Conservation (phyloP, 176 grass and related monocot genomes). For the Luzula sylvatica region DNA sequence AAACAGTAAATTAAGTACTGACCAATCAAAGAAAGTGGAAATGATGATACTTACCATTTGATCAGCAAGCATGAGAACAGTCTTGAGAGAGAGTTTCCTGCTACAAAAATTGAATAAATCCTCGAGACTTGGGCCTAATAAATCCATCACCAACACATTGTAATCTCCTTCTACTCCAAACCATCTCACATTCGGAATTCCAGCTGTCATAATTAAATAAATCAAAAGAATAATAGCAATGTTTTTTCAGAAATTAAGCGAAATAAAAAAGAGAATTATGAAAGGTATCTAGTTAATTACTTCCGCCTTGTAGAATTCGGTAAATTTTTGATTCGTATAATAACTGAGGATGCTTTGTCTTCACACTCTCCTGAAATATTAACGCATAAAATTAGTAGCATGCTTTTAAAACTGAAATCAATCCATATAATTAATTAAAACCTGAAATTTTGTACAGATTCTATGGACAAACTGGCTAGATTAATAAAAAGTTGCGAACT, state of each 20-base stretch:
- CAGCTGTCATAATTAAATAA: slow-evolving; percentile 50
- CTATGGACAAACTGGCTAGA: too few relatives aligned
- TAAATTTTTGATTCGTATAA: slow-evolving; percentile 98
- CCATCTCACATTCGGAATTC: slow-evolving; percentile 89
- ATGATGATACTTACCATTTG: slow-evolving; percentile 57
- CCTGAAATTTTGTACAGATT: background rate
- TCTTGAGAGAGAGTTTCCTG: slow-evolving; percentile 93
- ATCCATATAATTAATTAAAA: background rate
- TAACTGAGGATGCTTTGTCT: slow-evolving; percentile 97
- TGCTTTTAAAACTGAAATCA: too few relatives aligned
- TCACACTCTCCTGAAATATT: slow-evolving; percentile 81
- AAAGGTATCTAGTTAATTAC: slow-evolving; percentile 30
- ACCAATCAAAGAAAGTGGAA: background rate
- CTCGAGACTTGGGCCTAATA: slow-evolving; percentile 86
- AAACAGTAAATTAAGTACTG: background rate
- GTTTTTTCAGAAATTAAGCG: background rate
- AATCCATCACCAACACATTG: slow-evolving; percentile 97
- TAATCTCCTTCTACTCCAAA: slow-evolving; percentile 96
- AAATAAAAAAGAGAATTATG: slow-evolving; percentile 15
- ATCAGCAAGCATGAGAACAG: slow-evolving; percentile 97
- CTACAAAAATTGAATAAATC: slow-evolving; percentile 98
- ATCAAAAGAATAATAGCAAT: slow-evolving; percentile 14
- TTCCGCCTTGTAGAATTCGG: slow-evolving; percentile 90
- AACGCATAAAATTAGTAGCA: background rate
- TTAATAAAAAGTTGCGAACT: background rate